Conservation (phyloP, 495 filamentous ascomycete genomes). For the Neurospora discreta region DNA sequence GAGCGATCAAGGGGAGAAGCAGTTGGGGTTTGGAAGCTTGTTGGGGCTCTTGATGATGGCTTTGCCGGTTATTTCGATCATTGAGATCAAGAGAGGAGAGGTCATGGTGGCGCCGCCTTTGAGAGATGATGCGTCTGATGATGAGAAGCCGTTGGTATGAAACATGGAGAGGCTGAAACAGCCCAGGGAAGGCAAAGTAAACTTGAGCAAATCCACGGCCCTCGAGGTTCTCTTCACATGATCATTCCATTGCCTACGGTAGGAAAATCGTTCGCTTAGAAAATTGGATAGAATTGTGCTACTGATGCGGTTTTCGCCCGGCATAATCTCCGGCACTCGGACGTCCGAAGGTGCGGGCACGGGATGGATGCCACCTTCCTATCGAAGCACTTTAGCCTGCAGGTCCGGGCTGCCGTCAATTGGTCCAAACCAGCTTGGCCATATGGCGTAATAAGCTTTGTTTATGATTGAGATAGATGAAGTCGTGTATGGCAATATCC, state of each 20-base stretch:
- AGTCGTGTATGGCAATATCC: background rate
- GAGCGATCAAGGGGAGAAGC: slow-evolving; percentile 36
- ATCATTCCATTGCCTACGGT: background rate
- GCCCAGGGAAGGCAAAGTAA: background rate
- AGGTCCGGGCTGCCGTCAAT: background rate
- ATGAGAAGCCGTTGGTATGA: slow-evolving; percentile 12
- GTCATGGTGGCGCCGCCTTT: slow-evolving; percentile 31
- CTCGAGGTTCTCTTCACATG: too few species aligned
- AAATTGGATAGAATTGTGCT: fast-evolving
- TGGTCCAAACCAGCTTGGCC: background rate
- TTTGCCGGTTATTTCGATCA: slow-evolving; percentile 39
- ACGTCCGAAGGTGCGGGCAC: background rate
- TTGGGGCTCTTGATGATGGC: slow-evolving; percentile 41
- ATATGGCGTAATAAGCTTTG: background rate
- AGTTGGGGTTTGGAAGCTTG: slow-evolving; percentile 49
- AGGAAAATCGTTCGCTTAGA: background rate
- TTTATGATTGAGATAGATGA: background rate
- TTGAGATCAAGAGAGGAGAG: slow-evolving; percentile 46
- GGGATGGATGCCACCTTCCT: background rate
- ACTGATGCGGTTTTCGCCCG: background rate
- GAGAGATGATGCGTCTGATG: slow-evolving; percentile 17
- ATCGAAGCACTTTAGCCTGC: background rate
- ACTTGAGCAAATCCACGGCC: too few species aligned
- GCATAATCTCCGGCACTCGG: background rate
- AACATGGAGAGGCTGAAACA: background rate